Base-by-base conservation (phyloP, 306 rosid species). In the Cicer arietinum region DNA sequence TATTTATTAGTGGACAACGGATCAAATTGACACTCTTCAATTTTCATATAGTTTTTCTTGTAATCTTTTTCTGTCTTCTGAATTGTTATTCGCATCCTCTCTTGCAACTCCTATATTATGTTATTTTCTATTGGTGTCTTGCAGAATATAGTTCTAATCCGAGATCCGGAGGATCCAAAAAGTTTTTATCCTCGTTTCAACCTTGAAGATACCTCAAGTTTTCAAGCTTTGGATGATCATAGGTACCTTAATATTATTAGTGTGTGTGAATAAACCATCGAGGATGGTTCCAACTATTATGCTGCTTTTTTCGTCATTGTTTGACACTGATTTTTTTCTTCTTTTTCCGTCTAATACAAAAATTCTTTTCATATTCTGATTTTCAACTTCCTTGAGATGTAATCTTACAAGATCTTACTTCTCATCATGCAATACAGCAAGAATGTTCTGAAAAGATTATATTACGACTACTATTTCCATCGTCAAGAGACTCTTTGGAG, bases 401-500 rank as follows among this genome's bases (percentile, higher is more conserved):
- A 47, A 43, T 64, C 85, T 82, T 68, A 78, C 64, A 2, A 56
- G 13, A 81, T 76, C 59, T 64, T 61, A 46, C 25, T 64, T 47
- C 42, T 76, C 78, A 35, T 73, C 67, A 22, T 69, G 42, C 74
- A 42, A 68, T 80, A 79, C 93, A 94, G 97, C 86, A 89, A 94
- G 80, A 80, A 88, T 82, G 88, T 92, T 76, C 81, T 94, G 74
- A 94, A 84, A 88, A 85, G 86, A 79, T 84, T 94, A 66, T 94
- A 94, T 81, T 76, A 87, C 71, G 99, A 94, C 64, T 94, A 92
- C 84, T 94, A 90, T 87, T 94, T 92, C 85, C 94, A 92, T 2
- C 97, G 97, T 48, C 99, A 94, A 92, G 99, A 94, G 61, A 77
- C 78, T 88, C 96, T 94, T 62, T 94, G 99, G 99, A 86, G 87